Evolutionary conservation across 2,329 filamentous ascomycete species (phyloP).

Genomic region (Capronia coronata): DNA sequence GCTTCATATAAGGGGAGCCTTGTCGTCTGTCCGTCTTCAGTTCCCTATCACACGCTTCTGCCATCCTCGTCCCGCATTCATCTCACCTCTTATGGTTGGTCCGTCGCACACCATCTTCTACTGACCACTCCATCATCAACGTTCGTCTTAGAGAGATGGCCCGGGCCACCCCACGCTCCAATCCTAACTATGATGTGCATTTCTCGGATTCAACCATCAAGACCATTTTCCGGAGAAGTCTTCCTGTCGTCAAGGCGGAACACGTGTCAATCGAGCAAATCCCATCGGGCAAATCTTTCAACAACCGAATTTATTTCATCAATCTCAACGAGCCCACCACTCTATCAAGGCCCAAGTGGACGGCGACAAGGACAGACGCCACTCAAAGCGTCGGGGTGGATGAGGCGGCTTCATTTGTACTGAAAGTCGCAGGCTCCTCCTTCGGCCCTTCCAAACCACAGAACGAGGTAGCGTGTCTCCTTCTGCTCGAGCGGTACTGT

Average conservation of each 20-base stretch:
- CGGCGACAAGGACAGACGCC: conserved; percentile 4
- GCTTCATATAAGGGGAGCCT: not conserved
- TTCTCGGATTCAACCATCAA: conserved; percentile 21
- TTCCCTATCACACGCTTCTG: not conserved
- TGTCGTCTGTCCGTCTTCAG: not conserved
- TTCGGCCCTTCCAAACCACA: conserved; percentile 21
- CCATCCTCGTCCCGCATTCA: not conserved
- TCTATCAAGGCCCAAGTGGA: conserved; percentile 7
- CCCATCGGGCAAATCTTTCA: conserved; percentile 23
- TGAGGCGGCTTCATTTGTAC: conserved; percentile 14
- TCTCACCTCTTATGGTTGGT: not conserved
- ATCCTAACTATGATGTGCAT: conserved; percentile 24
- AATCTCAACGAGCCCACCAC: conserved; percentile 13
- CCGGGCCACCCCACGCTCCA: conserved; percentile 14
- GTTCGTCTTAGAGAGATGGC: not conserved
- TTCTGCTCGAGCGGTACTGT: conserved; percentile 23
- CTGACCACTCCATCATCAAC: not conserved
- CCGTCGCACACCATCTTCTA: not conserved
- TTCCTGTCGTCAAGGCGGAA: conserved; percentile 15
- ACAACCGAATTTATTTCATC: conserved; percentile 26
- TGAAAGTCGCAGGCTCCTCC: conserved; percentile 18
- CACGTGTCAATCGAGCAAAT: conserved; percentile 17
- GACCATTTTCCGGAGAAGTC: conserved; percentile 14
- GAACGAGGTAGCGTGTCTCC: conserved; percentile 21
- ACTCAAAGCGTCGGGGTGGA: not conserved